Evolutionary conservation across 2,329 filamentous ascomycete species (phyloP).

Genomic region (Aotearoamyces nothofagi): DNA sequence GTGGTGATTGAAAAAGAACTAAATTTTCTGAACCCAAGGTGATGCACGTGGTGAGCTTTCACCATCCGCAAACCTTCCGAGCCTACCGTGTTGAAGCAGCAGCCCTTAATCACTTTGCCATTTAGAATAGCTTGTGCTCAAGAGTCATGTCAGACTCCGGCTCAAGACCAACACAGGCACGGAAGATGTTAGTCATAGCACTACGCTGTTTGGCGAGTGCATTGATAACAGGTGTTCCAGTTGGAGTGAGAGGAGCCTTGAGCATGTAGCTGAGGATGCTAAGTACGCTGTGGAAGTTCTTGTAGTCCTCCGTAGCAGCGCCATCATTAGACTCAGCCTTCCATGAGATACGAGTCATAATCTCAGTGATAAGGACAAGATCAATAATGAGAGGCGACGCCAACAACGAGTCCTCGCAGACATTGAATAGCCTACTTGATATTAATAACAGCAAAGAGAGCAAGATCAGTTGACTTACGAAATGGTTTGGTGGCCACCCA

Average conservation of each 20-base stretch:
- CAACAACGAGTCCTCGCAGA: constrained; percentile 95
- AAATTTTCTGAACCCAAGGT: not conserved
- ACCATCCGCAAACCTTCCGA: not conserved
- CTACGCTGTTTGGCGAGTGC: constrained; percentile 90
- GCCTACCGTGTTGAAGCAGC: too few species aligned
- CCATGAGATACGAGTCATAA: constrained; percentile 98
- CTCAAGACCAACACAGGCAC: constrained; percentile 89
- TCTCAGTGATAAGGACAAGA: constrained; percentile 79
- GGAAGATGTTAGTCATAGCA: constrained; percentile 95
- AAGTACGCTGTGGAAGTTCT: constrained; percentile 91
- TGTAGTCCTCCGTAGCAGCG: constrained; percentile 50
- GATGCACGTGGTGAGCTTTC: not conserved
- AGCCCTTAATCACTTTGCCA: too few species aligned
- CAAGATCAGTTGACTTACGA: constrained; percentile 40
- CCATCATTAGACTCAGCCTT: constrained; percentile 42
- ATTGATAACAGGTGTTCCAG: constrained; percentile 92
- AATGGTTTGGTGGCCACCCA: constrained; percentile 97
- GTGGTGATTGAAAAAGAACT: not conserved
- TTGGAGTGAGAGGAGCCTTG: constrained; percentile 83
- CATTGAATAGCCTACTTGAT: constrained; percentile 89
- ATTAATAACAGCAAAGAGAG: constrained; percentile 9
- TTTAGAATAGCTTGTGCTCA: constrained; percentile 89
- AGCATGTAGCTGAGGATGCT: constrained; percentile 99
- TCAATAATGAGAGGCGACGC: constrained; percentile 96
- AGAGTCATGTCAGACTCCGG: constrained; percentile 98